A percentile compares a stretch with the other conserved stretches of the same genome.
Conservation (phyloP, 768 basidiomycete species). For the Lyophyllum semitale region DNA sequence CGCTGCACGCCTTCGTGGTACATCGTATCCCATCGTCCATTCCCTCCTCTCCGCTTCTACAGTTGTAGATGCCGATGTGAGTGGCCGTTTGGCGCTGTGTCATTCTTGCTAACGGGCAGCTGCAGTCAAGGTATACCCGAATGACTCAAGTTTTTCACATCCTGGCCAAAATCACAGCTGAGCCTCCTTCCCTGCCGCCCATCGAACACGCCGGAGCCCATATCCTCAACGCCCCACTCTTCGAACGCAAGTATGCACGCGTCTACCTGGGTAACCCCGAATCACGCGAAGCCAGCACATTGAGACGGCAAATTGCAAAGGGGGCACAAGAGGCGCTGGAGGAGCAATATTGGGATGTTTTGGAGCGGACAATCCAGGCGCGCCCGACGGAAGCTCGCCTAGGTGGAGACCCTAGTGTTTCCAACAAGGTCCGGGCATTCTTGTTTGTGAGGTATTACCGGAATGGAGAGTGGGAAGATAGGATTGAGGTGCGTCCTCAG, state of each 20-base stretch:
- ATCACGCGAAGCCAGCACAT: slow-evolving; percentile 61
- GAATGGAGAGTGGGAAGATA: slow-evolving; percentile 83
- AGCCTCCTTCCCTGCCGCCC: slow-evolving; percentile 75
- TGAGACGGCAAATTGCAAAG: slow-evolving; percentile 73
- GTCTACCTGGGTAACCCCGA: slow-evolving; percentile 72
- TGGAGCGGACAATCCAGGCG: slow-evolving; percentile 82
- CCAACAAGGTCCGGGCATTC: slow-evolving; percentile 90
- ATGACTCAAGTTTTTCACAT: slow-evolving; percentile 73
- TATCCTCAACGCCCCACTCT: slow-evolving; percentile 75
- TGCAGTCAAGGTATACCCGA: slow-evolving; percentile 53
- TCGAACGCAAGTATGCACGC: slow-evolving; percentile 82
- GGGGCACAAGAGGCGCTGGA: slow-evolving; percentile 85
- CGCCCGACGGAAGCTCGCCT: slow-evolving; percentile 83
- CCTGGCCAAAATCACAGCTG: slow-evolving; percentile 73
- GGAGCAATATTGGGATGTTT: slow-evolving; percentile 82
- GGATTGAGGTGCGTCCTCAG: slow-evolving; percentile 71
- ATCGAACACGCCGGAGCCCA: slow-evolving; percentile 81
- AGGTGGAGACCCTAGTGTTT: slow-evolving; percentile 88
- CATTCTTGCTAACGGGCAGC: background rate
- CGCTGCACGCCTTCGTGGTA: slow-evolving; percentile 66
- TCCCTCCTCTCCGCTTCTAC: slow-evolving; percentile 68
- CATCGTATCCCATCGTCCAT: slow-evolving; percentile 77
- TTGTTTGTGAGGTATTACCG: slow-evolving; percentile 78
- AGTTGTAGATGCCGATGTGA: slow-evolving; percentile 58
- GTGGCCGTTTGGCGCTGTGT: slow-evolving; percentile 21